Evolutionary conservation across 2,329 filamentous ascomycete species (phyloP), one percentile per base, ranked within the genome.

Genomic region (Fusarium goolgardi): DNA sequence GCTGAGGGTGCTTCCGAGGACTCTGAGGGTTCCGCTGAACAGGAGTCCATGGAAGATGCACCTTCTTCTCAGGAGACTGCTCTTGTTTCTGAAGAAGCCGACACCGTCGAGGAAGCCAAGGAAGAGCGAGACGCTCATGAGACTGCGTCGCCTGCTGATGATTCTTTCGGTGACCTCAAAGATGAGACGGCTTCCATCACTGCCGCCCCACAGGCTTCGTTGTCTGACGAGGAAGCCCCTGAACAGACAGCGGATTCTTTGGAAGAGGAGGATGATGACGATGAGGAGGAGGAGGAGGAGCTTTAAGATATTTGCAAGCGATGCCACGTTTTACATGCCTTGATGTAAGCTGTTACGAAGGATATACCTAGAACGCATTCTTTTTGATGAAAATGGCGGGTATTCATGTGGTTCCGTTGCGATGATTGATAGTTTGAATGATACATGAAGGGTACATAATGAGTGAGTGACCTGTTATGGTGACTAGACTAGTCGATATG

Each of bases 271-370:
- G 54, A 65, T 31, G 63, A 49, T 29, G 47, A 29, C 9, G 27
- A 29, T 11, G 27, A 29, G 10, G 27, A 29, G 27, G 27, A 29
- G 27, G 27, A 27, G 8, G 25, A 39, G 23, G 45, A 43, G 37
- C 61, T 71, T 53, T 73, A 66, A 39, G 45, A 12, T 37, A 45
- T 56, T 46, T 50, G 64, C 49, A 39, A 56, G 53, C 57, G 55
- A 66, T 59, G 58, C 41, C 52, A 55, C 45, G 55, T 64, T 73
- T 70, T 65, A 55, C 56, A 69, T 70, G 68, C 59, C 47, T 58
- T 69, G 58, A 73, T 72, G 70, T 66, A 68, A 74, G 67, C 66
- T 66, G 71, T 43, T 55, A 72, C 59, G 70, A 71, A 66, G 70
- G 66, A 73, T 73, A 72, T 72, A 75, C 66, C 73, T 73, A 61